These are phyloP conservation scores for Asterionellopsis glacialis DNA, from an alignment of 108 stramenopile genomes.

Conservation along the genomic window DNA sequence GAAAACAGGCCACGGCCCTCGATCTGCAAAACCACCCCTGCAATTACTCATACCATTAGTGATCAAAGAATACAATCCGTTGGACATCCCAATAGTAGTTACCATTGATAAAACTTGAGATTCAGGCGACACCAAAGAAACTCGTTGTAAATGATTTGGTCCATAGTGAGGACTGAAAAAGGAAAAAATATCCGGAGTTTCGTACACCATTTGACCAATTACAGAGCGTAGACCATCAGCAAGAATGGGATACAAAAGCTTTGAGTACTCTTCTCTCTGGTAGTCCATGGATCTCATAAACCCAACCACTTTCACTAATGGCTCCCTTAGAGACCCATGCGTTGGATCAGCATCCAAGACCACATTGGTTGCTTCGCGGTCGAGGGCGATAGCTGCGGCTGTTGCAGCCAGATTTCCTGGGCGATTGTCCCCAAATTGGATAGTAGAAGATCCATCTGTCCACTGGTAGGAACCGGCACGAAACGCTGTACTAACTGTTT, in stretches of 20 bases:
- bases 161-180: conserved; percentile 41
- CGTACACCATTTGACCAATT: conserved; percentile 43
- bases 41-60: conserved; percentile 16
- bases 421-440: conserved; percentile 17
- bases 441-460: conserved; percentile 10
- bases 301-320: conserved; percentile 39
- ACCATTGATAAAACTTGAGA: conserved; percentile 17
- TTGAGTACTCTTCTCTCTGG: conserved; percentile 13
- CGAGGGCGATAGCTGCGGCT: conserved; percentile 35
- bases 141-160: conserved; percentile 14
- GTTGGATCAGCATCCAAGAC: conserved; percentile 32
- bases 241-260: conserved; percentile 18
- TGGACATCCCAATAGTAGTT: conserved; percentile 12
- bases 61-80: conserved; percentile 18
- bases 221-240: conserved; percentile 14
- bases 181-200: conserved; percentile 39
- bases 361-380: conserved; percentile 24
- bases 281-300: conserved; percentile 25
- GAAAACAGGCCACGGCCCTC: too few relatives aligned
- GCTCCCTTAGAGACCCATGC: conserved; percentile 23
- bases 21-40: conserved; percentile 9
- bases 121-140: conserved; percentile 21
- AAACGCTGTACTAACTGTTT: conserved; percentile 29
- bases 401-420: conserved; percentile 39
- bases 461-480: conserved; percentile 8